These are phyloP conservation scores for Colletotrichum sp. DNA, from an alignment of 2,329 filamentous ascomycete species.

Conservation along the genomic window DNA sequence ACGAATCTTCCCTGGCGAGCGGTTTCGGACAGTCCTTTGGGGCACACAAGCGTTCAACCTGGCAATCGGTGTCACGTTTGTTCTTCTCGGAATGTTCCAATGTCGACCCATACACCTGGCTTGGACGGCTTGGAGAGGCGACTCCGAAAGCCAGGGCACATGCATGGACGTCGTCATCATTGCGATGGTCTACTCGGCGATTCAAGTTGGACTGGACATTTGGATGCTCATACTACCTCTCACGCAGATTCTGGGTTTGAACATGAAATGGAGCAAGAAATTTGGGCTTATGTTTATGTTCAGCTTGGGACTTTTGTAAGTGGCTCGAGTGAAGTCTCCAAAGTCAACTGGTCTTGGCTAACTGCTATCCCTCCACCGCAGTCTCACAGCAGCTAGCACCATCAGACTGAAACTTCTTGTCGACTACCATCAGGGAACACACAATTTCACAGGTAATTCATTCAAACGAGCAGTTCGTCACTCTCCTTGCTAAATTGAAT, in stretches of 20 bases:
- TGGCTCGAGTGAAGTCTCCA: not conserved
- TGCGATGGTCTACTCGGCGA: conserved; percentile 41
- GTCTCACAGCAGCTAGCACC: not conserved
- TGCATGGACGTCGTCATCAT: conserved; percentile 41
- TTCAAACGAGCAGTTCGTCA: not conserved
- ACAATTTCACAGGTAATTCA: not conserved
- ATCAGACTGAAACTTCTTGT: not conserved
- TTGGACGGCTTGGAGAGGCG: conserved; percentile 40
- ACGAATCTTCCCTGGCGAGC: conserved; percentile 34
- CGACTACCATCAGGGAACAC: not conserved
- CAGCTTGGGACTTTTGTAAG: conserved; percentile 28
- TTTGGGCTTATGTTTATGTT: conserved; percentile 41
- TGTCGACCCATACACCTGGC: conserved; percentile 46
- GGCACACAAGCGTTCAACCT: conserved; percentile 13
- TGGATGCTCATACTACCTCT: conserved; percentile 47
- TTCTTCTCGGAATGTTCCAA: conserved; percentile 27
- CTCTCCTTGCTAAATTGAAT: not conserved
- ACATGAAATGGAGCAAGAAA: conserved; percentile 40
- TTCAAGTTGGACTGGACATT: conserved; percentile 50
- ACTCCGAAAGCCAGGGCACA: conserved; percentile 24
- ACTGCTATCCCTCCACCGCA: not conserved
- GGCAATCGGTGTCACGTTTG: conserved; percentile 26
- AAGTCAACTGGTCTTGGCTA: not conserved
- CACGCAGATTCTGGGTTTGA: conserved; percentile 32
- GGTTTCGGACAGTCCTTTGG: conserved; percentile 27